These are phyloP conservation scores for Pilobolus umbonatus DNA, from an alignment of 192 early-diverging fungal genomes.

Conservation along the genomic window DNA sequence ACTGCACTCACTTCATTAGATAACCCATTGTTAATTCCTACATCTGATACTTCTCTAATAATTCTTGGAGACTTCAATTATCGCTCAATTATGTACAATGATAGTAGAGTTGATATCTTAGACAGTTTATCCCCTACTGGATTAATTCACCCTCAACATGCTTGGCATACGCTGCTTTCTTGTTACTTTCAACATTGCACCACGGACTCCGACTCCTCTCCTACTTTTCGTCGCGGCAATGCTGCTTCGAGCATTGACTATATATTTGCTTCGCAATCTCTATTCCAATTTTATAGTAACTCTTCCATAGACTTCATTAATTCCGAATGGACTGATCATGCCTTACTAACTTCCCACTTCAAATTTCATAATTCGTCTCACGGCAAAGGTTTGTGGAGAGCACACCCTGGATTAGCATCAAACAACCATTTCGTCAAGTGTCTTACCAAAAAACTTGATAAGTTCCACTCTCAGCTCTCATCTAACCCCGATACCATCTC, in stretches of 20 bases:
- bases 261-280: background rate
- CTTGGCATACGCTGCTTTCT: too few species aligned
- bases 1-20: background rate
- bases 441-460: background rate
- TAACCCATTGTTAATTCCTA: background rate
- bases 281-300: background rate
- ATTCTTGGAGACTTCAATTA: conserved; percentile 3
- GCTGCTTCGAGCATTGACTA: background rate
- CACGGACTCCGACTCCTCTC: background rate
- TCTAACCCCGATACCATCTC: too few species aligned
- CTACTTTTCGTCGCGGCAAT: background rate
- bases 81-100: background rate
- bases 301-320: background rate
- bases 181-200: too few species aligned
- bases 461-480: background rate
- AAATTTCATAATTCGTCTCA: background rate
- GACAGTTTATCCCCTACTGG: too few species aligned
- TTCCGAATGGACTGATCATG: background rate
- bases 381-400: conserved; percentile 14
- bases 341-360: background rate
- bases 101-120: too few species aligned
- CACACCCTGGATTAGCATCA: conserved; percentile 2
- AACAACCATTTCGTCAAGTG: background rate
- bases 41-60: background rate
- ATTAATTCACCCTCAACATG: too few species aligned